These are phyloP conservation scores for Hysterangium stoloniferum DNA, from an alignment of 768 basidiomycete species.

Conservation along the genomic window DNA sequence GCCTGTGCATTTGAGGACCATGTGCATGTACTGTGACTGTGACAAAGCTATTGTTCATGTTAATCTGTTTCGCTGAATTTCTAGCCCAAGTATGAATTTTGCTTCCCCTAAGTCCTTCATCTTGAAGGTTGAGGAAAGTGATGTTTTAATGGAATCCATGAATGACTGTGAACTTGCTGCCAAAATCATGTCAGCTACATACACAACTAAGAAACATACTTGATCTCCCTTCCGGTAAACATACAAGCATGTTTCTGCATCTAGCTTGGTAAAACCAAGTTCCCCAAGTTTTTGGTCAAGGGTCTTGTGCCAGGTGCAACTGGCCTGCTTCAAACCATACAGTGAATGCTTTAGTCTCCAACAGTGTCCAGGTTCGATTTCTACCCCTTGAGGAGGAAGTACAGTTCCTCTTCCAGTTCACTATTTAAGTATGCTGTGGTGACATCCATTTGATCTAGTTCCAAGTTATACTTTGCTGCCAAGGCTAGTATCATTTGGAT, in stretches of 20 bases:
- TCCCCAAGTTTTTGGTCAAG: not conserved
- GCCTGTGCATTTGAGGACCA: constrained; percentile 22
- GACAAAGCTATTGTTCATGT: constrained; percentile 15
- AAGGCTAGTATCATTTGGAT: constrained; percentile 14
- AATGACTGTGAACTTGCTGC: not conserved
- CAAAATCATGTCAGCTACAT: constrained; percentile 12
- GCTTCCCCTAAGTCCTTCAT: constrained; percentile 15
- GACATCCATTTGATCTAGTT: constrained; percentile 25
- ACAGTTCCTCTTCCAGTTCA: constrained; percentile 18
- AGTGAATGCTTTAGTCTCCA: constrained; percentile 11
- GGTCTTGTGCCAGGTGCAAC: not conserved
- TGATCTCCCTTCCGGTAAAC: not conserved
- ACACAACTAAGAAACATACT: not conserved
- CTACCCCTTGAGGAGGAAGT: constrained; percentile 14
- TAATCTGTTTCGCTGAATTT: constrained; percentile 18
- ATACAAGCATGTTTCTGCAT: not conserved
- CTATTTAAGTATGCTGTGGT: no score
- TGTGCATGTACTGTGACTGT: no score
- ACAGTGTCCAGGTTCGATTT: not conserved
- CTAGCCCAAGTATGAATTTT: constrained; percentile 25
- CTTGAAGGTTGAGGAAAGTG: constrained; percentile 14
- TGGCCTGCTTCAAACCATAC: constrained; percentile 2
- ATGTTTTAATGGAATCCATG: constrained; percentile 9
- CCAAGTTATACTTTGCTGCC: constrained; percentile 12
- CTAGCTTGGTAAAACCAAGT: not conserved